phyloP scores from a whole-genome alignment of 352 stramenopile genomes.

The Phytophthora pinifolia region DNA sequence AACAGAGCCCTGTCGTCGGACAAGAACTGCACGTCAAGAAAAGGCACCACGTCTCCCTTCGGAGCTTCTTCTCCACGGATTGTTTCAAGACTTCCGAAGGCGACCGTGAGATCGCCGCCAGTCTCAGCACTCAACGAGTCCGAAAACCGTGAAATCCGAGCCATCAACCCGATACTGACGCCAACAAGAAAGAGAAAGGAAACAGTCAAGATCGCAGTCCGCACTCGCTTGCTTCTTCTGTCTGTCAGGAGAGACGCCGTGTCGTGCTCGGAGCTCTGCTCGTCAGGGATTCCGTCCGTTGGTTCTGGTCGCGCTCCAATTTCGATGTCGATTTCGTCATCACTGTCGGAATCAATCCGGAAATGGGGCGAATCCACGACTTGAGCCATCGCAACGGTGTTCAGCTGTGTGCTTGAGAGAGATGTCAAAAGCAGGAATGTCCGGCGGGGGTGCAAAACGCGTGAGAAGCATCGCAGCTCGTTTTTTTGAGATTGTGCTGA shows the following conservation, averaged over 20 bases:
- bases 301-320: constrained; percentile 13
- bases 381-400: constrained; percentile 21
- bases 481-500: constrained; percentile 3
- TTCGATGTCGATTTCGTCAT: constrained; percentile 38
- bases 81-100: constrained; percentile 27
- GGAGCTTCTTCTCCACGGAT: constrained; percentile 28
- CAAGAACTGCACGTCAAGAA: constrained; percentile 46
- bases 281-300: constrained; percentile 4
- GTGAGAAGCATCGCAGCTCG: constrained; percentile 3
- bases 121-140: neutral
- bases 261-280: constrained; percentile 16
- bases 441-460: neutral
- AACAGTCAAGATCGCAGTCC: constrained; percentile 10
- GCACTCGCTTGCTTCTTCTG: constrained; percentile 14
- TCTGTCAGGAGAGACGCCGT: constrained; percentile 20
- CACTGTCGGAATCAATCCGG: constrained; percentile 22
- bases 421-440: constrained; percentile 17
- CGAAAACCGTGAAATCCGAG: constrained; percentile 19
- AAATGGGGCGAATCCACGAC: constrained; percentile 24
- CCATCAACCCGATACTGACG: constrained; percentile 26
- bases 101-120: constrained; percentile 11
- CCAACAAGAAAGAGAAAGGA: constrained; percentile 30
- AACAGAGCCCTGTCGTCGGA: constrained; percentile 38
- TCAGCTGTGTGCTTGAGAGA: neutral
- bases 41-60: constrained; percentile 21